These are phyloP conservation scores for Moesziomyces sp. DNA, from an alignment of 1,284 basidiomycete species.

Conservation along the genomic window DNA sequence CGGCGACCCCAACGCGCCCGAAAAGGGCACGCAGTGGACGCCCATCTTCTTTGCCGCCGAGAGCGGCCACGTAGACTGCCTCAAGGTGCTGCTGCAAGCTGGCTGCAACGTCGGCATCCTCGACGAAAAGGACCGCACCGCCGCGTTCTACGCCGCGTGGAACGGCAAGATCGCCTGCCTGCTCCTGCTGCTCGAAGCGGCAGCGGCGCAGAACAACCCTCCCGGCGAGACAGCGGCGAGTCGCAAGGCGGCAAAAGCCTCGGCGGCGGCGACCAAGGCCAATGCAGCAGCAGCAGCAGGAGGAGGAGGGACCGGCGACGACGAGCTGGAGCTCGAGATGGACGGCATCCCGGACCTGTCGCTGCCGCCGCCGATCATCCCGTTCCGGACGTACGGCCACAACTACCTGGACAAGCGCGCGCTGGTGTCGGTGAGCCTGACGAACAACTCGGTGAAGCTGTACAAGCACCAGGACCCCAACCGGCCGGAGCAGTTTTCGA, in stretches of 20 bases:
- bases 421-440: slow-evolving; percentile 82
- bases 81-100: slow-evolving; percentile 80
- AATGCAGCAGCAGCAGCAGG: slow-evolving; percentile 5
- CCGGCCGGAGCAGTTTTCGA: slow-evolving; percentile 67
- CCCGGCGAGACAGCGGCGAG: background rate
- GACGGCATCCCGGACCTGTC: slow-evolving; percentile 94
- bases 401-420: slow-evolving; percentile 80
- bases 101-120: slow-evolving; percentile 79
- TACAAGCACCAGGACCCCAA: slow-evolving; percentile 63
- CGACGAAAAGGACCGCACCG: slow-evolving; percentile 87
- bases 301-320: slow-evolving; percentile 8
- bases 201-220: slow-evolving; percentile 43
- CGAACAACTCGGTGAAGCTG: slow-evolving; percentile 64
- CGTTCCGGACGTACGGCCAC: slow-evolving; percentile 71
- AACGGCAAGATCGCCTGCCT: slow-evolving; percentile 81
- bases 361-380: slow-evolving; percentile 97
- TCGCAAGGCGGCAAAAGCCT: slow-evolving; percentile 17
- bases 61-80: slow-evolving; percentile 82
- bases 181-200: slow-evolving; percentile 70
- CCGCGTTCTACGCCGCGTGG: slow-evolving; percentile 97
- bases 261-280: slow-evolving; percentile 14
- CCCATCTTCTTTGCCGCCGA: slow-evolving; percentile 95
- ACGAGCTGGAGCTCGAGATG: slow-evolving; percentile 69
- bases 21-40: slow-evolving; percentile 97
- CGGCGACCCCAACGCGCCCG: slow-evolving; percentile 74